Base-by-base conservation (phyloP, 305 asterid genomes). In the Salvia sclarea region DNA sequence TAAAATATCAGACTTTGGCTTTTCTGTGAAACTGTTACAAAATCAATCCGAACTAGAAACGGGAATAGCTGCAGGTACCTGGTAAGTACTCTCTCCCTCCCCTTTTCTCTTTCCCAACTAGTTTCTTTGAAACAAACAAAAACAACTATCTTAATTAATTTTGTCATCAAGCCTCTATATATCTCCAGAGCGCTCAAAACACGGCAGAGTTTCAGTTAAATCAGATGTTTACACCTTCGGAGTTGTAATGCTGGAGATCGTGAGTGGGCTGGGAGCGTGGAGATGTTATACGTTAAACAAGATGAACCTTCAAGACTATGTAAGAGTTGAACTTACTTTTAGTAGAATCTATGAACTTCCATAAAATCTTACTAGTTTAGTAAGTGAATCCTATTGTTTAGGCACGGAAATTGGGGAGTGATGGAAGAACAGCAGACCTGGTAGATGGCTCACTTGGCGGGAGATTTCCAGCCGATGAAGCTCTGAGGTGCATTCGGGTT, bases 171-270 rank as follows among this genome's bases (percentile, higher is more conserved):
- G 85, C 2, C 75, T 64, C 35, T 76, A 68, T 50, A n/a, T 68
- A 3, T 8, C 78, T 64, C 88, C 80, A 22, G 83, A 83, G 43
- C 72, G 38, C 21, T 4, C 0, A 0, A 4, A 10, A 12, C 4
- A 8, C 0, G 75, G 78, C 12, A 30, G 6, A 13, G 4, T 17
- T 21, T 78, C 86, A 31, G 25, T 54, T 4, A 68, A 62, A 63
- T 5, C 73, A 14, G 80, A 79, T 55, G 75, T 82, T 43, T 76
- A 62, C 31, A 58, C 71, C 68, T 74, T 79, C n/a, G 84, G 86
- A 30, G 50, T 76, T 20, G 9, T 64, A 18, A 52, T 76, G 38
- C 44, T 82, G 37, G 80, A 70, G 71, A 58, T 71, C 18, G 55
- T 73, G 71, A 54, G 73, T 18, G 78, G 81, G 63, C 66, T 17